phyloP scores from a whole-genome alignment of 306 rosid species.

The Medicago arabica region DNA sequence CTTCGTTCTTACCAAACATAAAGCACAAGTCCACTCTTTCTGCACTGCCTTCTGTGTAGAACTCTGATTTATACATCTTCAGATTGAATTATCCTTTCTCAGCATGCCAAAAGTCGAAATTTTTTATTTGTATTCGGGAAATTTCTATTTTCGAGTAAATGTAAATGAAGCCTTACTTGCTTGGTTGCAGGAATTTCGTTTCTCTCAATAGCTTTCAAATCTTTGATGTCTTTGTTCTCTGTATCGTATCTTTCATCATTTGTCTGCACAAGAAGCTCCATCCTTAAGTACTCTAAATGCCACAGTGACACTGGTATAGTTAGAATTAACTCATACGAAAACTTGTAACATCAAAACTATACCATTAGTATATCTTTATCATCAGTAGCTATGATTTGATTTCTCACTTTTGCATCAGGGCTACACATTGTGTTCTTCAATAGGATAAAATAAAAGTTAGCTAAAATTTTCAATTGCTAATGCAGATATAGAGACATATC shows the following conservation, averaged over 20 bases:
- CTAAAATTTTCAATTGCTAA: neutral
- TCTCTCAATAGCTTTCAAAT: constrained; percentile 40
- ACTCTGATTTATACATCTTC: too few species aligned
- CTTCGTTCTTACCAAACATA: constrained; percentile 46
- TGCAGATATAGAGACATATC: neutral
- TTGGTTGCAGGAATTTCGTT: constrained; percentile 36
- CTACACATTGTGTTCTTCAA: neutral
- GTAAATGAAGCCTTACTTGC: constrained; percentile 43
- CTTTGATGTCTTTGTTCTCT: constrained; percentile 29
- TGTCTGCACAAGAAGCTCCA: constrained; percentile 38
- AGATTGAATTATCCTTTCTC: too few species aligned
- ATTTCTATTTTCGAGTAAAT: constrained; percentile 12
- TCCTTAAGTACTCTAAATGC: constrained; percentile 12
- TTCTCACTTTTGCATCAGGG: neutral
- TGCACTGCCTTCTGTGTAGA: constrained; percentile 40
- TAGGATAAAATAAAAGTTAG: neutral
- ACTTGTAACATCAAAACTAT: neutral
- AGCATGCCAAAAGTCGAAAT: neutral
- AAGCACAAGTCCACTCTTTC: constrained; percentile 58
- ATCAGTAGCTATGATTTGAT: neutral
- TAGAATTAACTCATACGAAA: constrained; percentile 3
- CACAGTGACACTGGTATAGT: neutral
- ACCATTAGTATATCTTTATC: neutral
- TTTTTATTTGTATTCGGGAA: neutral
- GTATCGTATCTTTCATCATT: constrained; percentile 15